phyloP scores from a whole-genome alignment of 1,284 basidiomycete species.

The Rhodotorula sp. region DNA sequence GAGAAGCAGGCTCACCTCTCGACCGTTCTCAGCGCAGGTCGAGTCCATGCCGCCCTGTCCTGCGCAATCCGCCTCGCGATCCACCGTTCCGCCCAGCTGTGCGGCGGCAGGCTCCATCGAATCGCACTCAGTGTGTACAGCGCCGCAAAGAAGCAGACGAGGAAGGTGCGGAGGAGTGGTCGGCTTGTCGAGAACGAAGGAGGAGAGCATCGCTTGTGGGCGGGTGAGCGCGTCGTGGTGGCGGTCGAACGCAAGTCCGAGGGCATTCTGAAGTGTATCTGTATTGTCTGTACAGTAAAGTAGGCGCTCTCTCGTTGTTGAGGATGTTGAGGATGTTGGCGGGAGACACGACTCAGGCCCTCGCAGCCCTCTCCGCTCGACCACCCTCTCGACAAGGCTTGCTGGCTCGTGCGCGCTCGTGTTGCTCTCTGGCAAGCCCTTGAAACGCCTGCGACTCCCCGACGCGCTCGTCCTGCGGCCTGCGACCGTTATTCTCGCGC shows the following conservation, averaged over 20 bases:
- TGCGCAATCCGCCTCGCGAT: background rate
- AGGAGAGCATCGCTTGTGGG: background rate
- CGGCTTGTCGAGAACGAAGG: background rate
- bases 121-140: constrained; percentile 22
- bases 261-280: too few species aligned
- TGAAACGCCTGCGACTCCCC: too few species aligned
- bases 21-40: constrained; percentile 26
- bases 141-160: constrained; percentile 16
- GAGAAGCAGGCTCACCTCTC: constrained; percentile 21
- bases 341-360: too few species aligned
- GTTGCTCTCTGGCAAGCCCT: too few species aligned
- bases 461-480: too few species aligned
- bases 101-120: constrained; percentile 22
- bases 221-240: background rate
- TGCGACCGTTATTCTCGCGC: too few species aligned
- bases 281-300: too few species aligned
- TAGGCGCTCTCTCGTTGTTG: too few species aligned
- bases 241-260: background rate
- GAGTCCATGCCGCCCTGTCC: constrained; percentile 14
- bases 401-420: too few species aligned
- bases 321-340: too few species aligned
- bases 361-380: too few species aligned
- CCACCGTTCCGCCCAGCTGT: constrained; percentile 12
- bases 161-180: constrained; percentile 11
- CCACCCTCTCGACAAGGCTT: too few species aligned